phyloP scores from a whole-genome alignment of 192 early-diverging fungal genomes.

The Coemansia sp. region DNA sequence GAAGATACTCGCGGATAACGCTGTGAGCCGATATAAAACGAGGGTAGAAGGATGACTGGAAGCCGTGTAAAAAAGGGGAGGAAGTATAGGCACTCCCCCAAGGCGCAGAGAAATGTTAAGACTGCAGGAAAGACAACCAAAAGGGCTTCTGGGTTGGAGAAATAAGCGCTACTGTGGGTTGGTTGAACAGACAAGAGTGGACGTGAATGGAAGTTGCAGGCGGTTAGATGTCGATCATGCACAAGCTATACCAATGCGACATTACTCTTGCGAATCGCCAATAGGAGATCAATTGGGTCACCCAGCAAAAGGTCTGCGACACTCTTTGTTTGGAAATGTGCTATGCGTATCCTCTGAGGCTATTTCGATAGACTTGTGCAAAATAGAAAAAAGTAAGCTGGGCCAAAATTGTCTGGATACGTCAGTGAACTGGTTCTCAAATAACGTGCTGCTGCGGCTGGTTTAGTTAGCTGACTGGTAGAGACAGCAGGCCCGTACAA shows the following conservation, averaged over 20 bases:
- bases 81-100: background rate
- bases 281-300: conserved; percentile 11
- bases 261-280: conserved; percentile 11
- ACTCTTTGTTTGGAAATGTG: background rate
- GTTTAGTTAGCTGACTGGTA: background rate
- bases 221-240: conserved; percentile 19
- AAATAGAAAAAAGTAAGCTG: background rate
- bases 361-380: background rate
- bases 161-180: background rate
- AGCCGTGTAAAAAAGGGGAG: background rate
- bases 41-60: background rate
- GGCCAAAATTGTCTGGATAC: background rate
- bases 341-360: background rate
- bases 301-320: background rate
- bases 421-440: background rate
- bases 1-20: background rate
- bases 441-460: background rate
- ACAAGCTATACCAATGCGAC: conserved; percentile 5
- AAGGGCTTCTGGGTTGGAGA: background rate
- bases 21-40: background rate
- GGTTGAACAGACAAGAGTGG: conserved; percentile 1
- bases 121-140: background rate
- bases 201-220: conserved; percentile 1
- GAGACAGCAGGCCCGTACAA: background rate
- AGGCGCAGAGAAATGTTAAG: background rate